Evolutionary conservation across 768 basidiomycete genomes (phyloP), one percentile per base, ranked within the genome.

Genomic region (Tulasnella sp.): DNA sequence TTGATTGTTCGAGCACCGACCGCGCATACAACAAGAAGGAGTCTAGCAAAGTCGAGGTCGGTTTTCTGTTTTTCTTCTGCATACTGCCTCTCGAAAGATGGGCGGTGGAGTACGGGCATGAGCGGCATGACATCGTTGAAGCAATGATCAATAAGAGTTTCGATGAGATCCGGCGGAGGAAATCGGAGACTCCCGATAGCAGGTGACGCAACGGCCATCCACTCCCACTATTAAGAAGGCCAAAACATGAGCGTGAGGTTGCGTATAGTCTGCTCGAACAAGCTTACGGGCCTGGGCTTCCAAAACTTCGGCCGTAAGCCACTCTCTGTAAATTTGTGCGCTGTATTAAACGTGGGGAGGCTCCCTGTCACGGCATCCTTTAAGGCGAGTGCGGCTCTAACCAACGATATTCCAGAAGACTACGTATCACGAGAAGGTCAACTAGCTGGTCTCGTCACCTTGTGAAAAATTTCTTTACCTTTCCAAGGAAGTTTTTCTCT

Each of bases 21-120:
- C 0, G 90, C 87, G 66, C 86, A 88, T 0, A 89, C 79, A 1
- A 88, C 74, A 4, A 91, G 73, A 24, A 88, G 77, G 0, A 79
- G 77, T 1, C 77, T 70, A 0, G 76, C 80, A 66, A 92, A 89
- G 0, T 72, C 66, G 0, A 74, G 56, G 56, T 86, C 75, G 0
- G 65, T 69, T 17, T 74, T 67, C 65, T 88, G 81, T 1, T 81
- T 65, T 0, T 77, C 77, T 3, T 78, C 75, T 1, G 64, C 65
- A 23, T 84, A 64, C 17, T 74, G 72, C 23, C 73, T 71, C 41
- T 83, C 76, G 64, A 93, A 89, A 3, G 79, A 79, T 0, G 81
- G 82, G 3, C 82, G 78, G 65, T 92, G 89, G 3, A 95, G 74
- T 3, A 93, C 74, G 1, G 89, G 88, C 0, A 79, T 65, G 56